phyloP scores from a whole-genome alignment of 2,329 filamentous ascomycete species.

The Aureobasidium sp. region DNA sequence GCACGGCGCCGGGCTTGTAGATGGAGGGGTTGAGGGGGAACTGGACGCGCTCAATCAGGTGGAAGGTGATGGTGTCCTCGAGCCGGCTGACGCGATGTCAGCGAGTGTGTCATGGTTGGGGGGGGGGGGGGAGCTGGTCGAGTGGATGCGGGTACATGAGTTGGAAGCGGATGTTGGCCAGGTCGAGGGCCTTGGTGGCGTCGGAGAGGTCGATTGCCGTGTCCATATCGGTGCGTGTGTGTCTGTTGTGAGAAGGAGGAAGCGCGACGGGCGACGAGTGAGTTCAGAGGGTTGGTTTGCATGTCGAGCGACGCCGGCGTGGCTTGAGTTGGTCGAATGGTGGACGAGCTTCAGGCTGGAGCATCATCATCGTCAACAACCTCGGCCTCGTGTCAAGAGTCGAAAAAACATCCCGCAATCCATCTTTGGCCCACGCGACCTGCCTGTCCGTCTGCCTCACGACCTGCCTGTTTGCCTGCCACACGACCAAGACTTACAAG shows the following conservation, averaged over 20 bases:
- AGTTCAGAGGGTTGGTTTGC: not conserved
- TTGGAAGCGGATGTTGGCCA: slow-evolving; percentile 75
- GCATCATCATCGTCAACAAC: slow-evolving; percentile 1
- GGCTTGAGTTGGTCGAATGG: not conserved
- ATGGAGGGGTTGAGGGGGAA: slow-evolving; percentile 87
- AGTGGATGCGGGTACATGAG: slow-evolving; percentile 47
- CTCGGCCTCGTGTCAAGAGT: slow-evolving; percentile 2
- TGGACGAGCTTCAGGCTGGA: not conserved
- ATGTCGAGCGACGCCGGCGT: not conserved
- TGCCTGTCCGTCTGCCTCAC: too few species aligned
- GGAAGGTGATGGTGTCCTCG: slow-evolving; percentile 95
- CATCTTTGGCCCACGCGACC: not conserved
- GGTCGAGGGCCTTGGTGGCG: slow-evolving; percentile 73
- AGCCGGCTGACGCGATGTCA: slow-evolving; percentile 57
- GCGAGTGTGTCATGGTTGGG: slow-evolving; percentile 71
- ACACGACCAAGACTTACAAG: not conserved
- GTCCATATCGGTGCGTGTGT: slow-evolving; percentile 55
- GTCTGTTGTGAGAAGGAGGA: not conserved
- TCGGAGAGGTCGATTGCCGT: slow-evolving; percentile 67
- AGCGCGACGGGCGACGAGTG: too few species aligned
- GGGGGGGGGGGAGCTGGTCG: slow-evolving; percentile 71
- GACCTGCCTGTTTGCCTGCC: not conserved
- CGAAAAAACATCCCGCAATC: not conserved
- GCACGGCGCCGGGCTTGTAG: slow-evolving; percentile 71
- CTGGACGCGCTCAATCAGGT: slow-evolving; percentile 95